Evolutionary conservation across 768 basidiomycete genomes (phyloP).

Genomic region (Pulveroboletus sp.): DNA sequence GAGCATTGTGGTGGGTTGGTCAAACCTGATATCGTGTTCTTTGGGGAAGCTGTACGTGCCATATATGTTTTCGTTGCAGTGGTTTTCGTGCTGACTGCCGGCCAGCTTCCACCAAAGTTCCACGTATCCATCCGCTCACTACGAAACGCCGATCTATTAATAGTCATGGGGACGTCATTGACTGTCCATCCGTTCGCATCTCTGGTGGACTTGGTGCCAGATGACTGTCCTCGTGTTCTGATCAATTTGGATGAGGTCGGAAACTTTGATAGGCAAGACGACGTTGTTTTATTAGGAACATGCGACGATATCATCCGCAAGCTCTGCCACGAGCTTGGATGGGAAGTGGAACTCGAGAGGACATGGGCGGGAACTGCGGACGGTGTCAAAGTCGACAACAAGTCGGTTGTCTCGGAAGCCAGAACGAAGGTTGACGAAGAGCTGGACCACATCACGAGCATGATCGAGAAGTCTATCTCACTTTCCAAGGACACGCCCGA

Average conservation of each 20-base stretch:
- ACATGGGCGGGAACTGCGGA: constrained; percentile 51
- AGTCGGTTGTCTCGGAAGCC: constrained; percentile 1
- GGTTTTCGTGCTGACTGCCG: background rate
- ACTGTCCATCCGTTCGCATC: constrained; percentile 85
- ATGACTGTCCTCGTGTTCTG: constrained; percentile 71
- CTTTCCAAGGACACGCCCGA: constrained; percentile 10
- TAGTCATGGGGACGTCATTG: constrained; percentile 89
- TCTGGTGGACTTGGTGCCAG: constrained; percentile 53
- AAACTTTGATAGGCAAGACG: constrained; percentile 51
- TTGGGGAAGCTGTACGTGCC: constrained; percentile 68
- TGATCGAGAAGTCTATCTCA: constrained; percentile 18
- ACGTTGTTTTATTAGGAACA: constrained; percentile 61
- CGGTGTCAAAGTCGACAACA: constrained; percentile 19
- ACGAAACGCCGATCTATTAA: constrained; percentile 71
- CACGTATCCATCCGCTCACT: constrained; percentile 50
- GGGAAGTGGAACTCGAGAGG: constrained; percentile 57
- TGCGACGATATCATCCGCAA: constrained; percentile 65
- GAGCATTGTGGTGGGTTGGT: constrained; percentile 64
- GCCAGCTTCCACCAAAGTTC: constrained; percentile 71
- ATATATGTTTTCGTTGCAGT: background rate
- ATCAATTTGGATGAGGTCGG: constrained; percentile 87
- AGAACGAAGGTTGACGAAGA: constrained; percentile 16
- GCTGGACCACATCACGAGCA: constrained; percentile 24
- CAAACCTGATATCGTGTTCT: constrained; percentile 95
- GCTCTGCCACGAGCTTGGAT: constrained; percentile 66